phyloP scores from a whole-genome alignment of 352 stramenopile species.

The Globisporangium splendens region DNA sequence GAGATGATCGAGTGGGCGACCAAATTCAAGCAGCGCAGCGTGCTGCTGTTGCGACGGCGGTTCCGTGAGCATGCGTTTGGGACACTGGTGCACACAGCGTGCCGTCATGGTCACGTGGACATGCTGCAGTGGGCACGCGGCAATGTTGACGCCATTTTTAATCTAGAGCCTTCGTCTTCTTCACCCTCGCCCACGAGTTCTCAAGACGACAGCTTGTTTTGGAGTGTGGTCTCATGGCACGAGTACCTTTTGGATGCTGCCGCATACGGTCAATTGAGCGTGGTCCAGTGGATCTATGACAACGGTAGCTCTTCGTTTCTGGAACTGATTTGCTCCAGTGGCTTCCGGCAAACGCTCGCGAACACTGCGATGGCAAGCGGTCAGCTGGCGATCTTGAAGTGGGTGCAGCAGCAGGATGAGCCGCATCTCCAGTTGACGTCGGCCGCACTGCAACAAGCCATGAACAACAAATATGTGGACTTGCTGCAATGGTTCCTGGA shows the following conservation, averaged over 20 bases:
- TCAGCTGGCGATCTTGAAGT: too few species aligned
- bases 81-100: conserved; percentile 25
- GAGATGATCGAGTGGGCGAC: conserved; percentile 30
- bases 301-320: conserved; percentile 12
- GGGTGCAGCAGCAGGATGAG: too few species aligned
- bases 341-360: conserved; percentile 18
- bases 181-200: too few species aligned
- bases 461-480: too few species aligned
- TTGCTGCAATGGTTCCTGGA: too few species aligned
- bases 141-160: not conserved
- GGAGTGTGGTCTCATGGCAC: not conserved
- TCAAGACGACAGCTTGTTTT: not conserved
- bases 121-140: conserved; percentile 29
- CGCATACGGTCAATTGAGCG: conserved; percentile 26
- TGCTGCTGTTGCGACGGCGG: conserved; percentile 24
- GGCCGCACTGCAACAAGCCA: too few species aligned
- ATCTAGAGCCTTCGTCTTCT: too few species aligned
- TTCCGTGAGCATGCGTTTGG: conserved; percentile 27
- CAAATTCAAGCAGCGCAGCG: conserved; percentile 25
- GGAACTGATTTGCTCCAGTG: conserved; percentile 15
- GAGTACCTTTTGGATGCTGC: conserved; percentile 3
- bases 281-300: conserved; percentile 35
- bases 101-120: conserved; percentile 26
- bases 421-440: too few species aligned
- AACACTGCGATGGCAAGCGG: conserved; percentile 12